Evolutionary conservation across 345 rosid species (phyloP).

Genomic region (Melaleuca quinquenervia): DNA sequence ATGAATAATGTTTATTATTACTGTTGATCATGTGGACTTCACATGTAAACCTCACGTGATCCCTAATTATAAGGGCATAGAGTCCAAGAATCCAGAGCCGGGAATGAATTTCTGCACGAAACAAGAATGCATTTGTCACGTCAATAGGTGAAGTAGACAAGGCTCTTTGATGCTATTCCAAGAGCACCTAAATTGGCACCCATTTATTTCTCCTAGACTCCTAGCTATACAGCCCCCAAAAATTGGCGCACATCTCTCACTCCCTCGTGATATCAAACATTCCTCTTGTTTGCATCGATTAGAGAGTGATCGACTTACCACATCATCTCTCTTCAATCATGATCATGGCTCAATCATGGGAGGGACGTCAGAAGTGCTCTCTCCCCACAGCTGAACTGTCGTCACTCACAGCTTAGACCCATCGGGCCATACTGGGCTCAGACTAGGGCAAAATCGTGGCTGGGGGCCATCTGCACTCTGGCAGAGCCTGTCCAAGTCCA

Average conservation of each 20-base stretch:
- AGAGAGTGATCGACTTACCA: not conserved
- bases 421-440: not conserved
- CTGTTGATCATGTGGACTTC: not conserved
- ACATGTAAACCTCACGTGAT: not conserved
- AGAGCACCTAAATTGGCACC: not conserved
- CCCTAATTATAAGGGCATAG: no score
- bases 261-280: not conserved
- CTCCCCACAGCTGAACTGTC: not conserved
- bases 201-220: not conserved
- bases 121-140: not conserved
- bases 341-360: not conserved
- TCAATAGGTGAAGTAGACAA: not conserved
- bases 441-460: not conserved
- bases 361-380: not conserved
- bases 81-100: no score
- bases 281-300: not conserved
- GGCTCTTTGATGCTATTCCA: not conserved
- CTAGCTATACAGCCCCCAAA: not conserved
- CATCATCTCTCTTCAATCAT: not conserved
- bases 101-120: no score
- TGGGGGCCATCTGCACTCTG: not conserved
- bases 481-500: not conserved
- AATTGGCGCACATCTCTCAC: not conserved
- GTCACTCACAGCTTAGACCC: not conserved
- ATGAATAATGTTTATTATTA: not conserved